phyloP scores from a whole-genome alignment of 306 rosid species.

The Coriaria nepalensis region DNA sequence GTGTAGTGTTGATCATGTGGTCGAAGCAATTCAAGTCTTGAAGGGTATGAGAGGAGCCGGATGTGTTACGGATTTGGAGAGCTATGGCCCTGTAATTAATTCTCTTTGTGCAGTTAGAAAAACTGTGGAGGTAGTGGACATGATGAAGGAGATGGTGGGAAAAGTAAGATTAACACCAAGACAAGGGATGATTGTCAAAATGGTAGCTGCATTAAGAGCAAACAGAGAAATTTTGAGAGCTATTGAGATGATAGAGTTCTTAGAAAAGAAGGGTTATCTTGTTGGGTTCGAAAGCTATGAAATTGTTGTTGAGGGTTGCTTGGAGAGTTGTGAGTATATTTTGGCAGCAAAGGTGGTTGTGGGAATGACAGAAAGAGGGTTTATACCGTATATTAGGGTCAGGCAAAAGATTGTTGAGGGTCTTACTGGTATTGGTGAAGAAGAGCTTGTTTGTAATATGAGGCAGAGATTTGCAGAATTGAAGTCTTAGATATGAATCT shows the following conservation, averaged over 20 bases:
- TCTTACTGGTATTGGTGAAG: slow-evolving; percentile 48
- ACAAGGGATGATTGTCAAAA: slow-evolving; percentile 33
- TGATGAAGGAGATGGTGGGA: slow-evolving; percentile 37
- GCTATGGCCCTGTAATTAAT: slow-evolving; percentile 41
- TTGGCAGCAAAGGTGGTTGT: slow-evolving; percentile 64
- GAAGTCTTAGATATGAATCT: slow-evolving; percentile 19
- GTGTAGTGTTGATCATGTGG: slow-evolving; percentile 34
- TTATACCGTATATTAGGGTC: slow-evolving; percentile 47
- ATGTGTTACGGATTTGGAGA: slow-evolving; percentile 56
- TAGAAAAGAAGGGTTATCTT: slow-evolving; percentile 37
- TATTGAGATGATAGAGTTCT: slow-evolving; percentile 42
- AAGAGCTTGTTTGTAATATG: slow-evolving; percentile 59
- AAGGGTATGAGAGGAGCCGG: slow-evolving; percentile 66
- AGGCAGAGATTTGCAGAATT: slow-evolving; percentile 55
- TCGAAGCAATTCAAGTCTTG: slow-evolving; percentile 35
- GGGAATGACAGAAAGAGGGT: slow-evolving; percentile 41
- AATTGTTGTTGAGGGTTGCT: slow-evolving; percentile 53
- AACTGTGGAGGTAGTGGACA: slow-evolving; percentile 37
- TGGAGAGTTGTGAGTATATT: slow-evolving; percentile 56
- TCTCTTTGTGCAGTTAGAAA: slow-evolving; percentile 43
- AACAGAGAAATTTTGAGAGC: slow-evolving; percentile 57
- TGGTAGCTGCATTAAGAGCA: slow-evolving; percentile 37
- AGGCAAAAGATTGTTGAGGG: slow-evolving; percentile 76
- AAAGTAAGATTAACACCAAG: slow-evolving; percentile 32
- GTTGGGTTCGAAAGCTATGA: slow-evolving; percentile 73